Evolutionary conservation across 352 stramenopile genomes (phyloP).

Genomic region (Blastocystis sp.): DNA sequence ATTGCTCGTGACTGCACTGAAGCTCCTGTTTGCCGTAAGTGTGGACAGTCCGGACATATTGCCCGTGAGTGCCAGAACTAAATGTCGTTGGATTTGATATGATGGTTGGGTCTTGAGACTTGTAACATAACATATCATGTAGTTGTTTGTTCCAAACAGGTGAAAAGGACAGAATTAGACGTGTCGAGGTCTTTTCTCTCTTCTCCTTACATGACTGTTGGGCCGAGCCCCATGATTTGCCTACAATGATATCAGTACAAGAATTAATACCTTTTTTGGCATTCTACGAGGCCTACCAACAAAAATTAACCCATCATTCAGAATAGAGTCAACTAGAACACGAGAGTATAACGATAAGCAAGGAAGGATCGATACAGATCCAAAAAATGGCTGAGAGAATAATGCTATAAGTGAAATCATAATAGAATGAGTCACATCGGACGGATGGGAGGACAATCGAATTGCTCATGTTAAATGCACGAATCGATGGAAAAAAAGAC

Average conservation of each 20-base stretch:
- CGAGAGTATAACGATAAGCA: not conserved
- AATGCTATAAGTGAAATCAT: not conserved
- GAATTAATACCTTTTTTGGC: not conserved
- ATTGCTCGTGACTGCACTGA: conserved; percentile 62
- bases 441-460: not conserved
- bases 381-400: not conserved
- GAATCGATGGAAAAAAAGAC: not conserved
- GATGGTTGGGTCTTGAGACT: not conserved
- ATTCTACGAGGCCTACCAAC: conserved; percentile 15
- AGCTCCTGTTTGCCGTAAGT: conserved; percentile 15
- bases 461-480: not conserved
- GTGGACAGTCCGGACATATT: conserved; percentile 7
- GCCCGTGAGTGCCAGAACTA: conserved; percentile 1
- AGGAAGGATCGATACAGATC: not conserved
- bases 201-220: conserved; percentile 29
- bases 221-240: conserved; percentile 14
- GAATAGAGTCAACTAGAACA: not conserved
- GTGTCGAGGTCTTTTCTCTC: conserved; percentile 17
- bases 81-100: not conserved
- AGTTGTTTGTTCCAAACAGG: not conserved
- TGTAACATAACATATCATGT: conserved; percentile 16
- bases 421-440: too few relatives aligned
- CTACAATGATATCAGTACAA: not conserved
- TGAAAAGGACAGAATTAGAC: not conserved
- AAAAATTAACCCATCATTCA: not conserved